Evolutionary conservation across 169 alveolate genomes (phyloP).

Genomic region (Plasmodium gaboni): DNA sequence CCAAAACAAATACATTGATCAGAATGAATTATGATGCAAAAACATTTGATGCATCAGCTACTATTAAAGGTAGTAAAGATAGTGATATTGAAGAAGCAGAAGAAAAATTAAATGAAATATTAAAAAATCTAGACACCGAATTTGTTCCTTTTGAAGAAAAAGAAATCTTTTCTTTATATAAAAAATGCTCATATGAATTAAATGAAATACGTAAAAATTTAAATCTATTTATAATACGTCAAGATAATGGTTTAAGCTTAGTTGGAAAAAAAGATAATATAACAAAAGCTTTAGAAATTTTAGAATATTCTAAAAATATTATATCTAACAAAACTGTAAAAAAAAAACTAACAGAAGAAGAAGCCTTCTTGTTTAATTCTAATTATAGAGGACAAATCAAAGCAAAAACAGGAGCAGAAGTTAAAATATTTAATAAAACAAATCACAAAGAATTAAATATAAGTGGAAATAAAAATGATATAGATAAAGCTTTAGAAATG

Average conservation of each 20-base stretch:
- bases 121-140: conserved; percentile 22
- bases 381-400: conserved; percentile 47
- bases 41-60: conserved; percentile 59
- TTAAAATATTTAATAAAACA: conserved; percentile 52
- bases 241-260: conserved; percentile 58
- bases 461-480: conserved; percentile 70
- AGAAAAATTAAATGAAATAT: conserved; percentile 41
- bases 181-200: conserved; percentile 63
- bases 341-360: conserved; percentile 64
- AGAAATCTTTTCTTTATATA: conserved; percentile 40
- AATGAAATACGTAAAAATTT: conserved; percentile 59
- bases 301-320: conserved; percentile 51
- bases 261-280: conserved; percentile 55
- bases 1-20: conserved; percentile 40
- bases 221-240: conserved; percentile 48
- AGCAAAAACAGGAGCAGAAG: conserved; percentile 68
- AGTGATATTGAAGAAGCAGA: conserved; percentile 69
- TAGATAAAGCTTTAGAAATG: conserved; percentile 55
- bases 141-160: conserved; percentile 52
- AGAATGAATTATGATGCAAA: conserved; percentile 61
- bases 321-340: conserved; percentile 42
- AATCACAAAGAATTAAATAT: conserved; percentile 70
- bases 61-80: conserved; percentile 42
- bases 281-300: conserved; percentile 41
- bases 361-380: conserved; percentile 55